Base-by-base conservation (phyloP, 768 basidiomycete species). In the Hygrocybe punicea region DNA sequence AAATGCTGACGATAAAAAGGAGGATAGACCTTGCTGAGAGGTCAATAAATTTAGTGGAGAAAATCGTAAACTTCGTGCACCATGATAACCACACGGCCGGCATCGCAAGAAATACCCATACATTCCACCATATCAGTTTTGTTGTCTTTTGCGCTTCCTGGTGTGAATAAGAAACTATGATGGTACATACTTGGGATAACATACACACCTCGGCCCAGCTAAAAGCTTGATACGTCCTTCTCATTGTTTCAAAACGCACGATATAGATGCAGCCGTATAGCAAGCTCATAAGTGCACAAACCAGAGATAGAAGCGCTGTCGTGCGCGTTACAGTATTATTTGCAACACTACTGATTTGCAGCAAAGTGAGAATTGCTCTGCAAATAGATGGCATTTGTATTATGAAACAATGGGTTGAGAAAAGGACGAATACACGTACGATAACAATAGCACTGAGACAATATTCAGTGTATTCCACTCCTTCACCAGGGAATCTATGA, bases 381-480 rank as follows among this genome's bases (percentile, higher is more conserved):
- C 40, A 16, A 16, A 21, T 11, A 16, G 40, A 16, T 42, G 29
- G 29, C 29, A 29, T 11, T 42, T 42, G 16, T 56, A 17, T 21
- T 49, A 40, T 11, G 11, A 35, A 1, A 29, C 19, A 11, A 8
- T 39, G 24, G 33, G 39, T 21, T 7, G 14, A 24, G n/a, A 16
- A 25, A n/a, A 25, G 42, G 34, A 3, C 40, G 49, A 45, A 40
- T 17, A 10, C 6, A 67, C 76, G 53, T 48, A 80, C 77, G 78
- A 77, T 19, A 78, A 67, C n/a, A 79, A 66, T 24, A 91, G 67
- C 6, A 84, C 89, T 10, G 86, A 89, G n/a, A 91, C 82, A 17
- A 90, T 75, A 62, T 90, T 90, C 45, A 78, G 56, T 6, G 87
- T 89, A 72, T 89, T 89, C 86, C 86, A 89, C 62, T 89, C 87